Evolutionary conservation across 805 yeast genomes (phyloP).

Genomic region (Saccharomycopsis javanensis): DNA sequence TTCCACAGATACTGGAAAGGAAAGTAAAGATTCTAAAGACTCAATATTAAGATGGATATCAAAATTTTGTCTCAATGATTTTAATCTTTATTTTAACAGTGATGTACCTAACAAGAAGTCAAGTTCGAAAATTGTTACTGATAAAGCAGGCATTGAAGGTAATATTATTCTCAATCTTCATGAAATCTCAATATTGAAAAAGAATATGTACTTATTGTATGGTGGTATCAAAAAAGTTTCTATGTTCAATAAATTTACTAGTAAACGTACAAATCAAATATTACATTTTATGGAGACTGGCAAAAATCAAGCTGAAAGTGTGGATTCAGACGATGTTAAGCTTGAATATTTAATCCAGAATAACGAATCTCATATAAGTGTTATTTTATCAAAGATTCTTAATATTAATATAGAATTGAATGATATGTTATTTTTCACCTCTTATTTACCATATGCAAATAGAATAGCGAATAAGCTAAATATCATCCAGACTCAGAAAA

Average conservation of each 20-base stretch:
- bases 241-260: slow-evolving; percentile 14
- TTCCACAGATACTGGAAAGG: background rate
- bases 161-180: slow-evolving; percentile 24
- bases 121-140: slow-evolving; percentile 28
- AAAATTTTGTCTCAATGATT: slow-evolving; percentile 29
- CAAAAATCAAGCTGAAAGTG: slow-evolving; percentile 23
- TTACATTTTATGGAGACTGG: slow-evolving; percentile 21
- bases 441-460: background rate
- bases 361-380: background rate
- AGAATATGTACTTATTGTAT: slow-evolving; percentile 32
- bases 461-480: background rate
- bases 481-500: background rate
- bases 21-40: background rate
- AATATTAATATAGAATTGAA: background rate
- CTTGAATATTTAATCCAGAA: slow-evolving; percentile 36
- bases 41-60: slow-evolving; percentile 25
- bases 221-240: slow-evolving; percentile 35
- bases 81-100: slow-evolving; percentile 38
- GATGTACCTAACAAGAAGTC: slow-evolving; percentile 34
- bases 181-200: slow-evolving; percentile 34
- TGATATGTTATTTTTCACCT: background rate
- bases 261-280: background rate
- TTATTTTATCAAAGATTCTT: background rate
- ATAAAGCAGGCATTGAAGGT: slow-evolving; percentile 5
- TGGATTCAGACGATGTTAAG: slow-evolving; percentile 35